Conservation (phyloP, 805 yeast species). For the Ogataea trehaloabstinens region DNA sequence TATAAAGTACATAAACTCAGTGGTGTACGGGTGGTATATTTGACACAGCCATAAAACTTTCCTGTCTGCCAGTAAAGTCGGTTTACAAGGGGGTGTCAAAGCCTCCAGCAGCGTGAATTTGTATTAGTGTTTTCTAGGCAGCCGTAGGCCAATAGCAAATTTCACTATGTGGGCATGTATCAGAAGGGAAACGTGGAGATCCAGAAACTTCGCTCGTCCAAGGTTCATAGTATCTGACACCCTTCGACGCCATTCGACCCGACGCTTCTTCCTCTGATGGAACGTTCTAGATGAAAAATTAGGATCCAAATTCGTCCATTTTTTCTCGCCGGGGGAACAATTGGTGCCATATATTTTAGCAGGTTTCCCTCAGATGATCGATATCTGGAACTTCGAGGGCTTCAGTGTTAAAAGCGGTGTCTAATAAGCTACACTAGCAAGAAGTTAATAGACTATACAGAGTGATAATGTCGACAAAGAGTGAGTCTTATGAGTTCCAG, state of each 20-base stretch:
- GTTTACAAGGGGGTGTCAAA: too few species aligned
- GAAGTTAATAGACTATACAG: not conserved
- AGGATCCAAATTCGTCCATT: conserved; percentile 3
- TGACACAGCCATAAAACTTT: too few species aligned
- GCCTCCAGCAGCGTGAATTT: too few species aligned
- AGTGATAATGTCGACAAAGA: conserved; percentile 32
- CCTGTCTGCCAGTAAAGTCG: too few species aligned
- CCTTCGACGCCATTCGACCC: conserved; percentile 4
- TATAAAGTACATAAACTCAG: conserved; percentile 7
- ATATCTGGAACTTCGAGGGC: not conserved
- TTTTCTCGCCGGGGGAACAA: conserved; percentile 10
- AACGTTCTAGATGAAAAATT: conserved; percentile 19
- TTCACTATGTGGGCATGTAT: too few species aligned
- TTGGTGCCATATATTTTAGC: conserved; percentile 4
- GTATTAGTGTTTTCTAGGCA: too few species aligned
- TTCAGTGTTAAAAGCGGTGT: not conserved
- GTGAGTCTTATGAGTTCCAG: conserved; percentile 94
- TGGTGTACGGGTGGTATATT: conserved; percentile 11
- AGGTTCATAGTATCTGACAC: not conserved
- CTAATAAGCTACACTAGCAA: not conserved
- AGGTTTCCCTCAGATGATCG: too few species aligned
- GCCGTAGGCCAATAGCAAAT: too few species aligned
- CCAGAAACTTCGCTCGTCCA: too few species aligned
- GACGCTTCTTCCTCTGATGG: conserved; percentile 11
- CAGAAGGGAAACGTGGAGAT: too few species aligned